These are phyloP conservation scores for Lactifluus piperatus DNA, from an alignment of 768 basidiomycete genomes.

Conservation along the genomic window DNA sequence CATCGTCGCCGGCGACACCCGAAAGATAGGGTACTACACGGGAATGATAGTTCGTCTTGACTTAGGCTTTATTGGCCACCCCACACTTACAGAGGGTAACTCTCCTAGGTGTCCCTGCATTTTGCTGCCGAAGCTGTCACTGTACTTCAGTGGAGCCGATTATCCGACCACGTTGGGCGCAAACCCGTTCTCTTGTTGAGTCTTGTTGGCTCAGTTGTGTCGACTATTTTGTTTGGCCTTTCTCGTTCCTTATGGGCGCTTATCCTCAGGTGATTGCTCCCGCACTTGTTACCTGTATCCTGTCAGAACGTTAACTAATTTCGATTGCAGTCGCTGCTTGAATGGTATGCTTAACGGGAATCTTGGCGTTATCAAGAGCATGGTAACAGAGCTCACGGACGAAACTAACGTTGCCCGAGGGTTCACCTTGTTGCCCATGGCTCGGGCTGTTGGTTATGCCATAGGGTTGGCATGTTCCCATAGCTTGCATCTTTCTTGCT, in stretches of 20 bases:
- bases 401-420: slow-evolving; percentile 48
- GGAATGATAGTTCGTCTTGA: slow-evolving; percentile 34
- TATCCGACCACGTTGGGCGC: slow-evolving; percentile 37
- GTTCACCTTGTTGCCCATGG: slow-evolving; percentile 30
- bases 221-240: slow-evolving; percentile 31
- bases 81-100: neutral
- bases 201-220: slow-evolving; percentile 27
- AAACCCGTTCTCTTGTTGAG: slow-evolving; percentile 36
- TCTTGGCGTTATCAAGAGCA: slow-evolving; percentile 5
- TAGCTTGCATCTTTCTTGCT: neutral
- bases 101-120: slow-evolving; percentile 37
- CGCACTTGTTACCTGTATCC: slow-evolving; percentile 13
- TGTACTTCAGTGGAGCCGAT: slow-evolving; percentile 40
- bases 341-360: slow-evolving; percentile 3
- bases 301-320: neutral
- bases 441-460: slow-evolving; percentile 15
- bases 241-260: slow-evolving; percentile 28
- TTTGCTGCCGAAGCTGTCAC: slow-evolving; percentile 39
- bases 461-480: slow-evolving; percentile 1
- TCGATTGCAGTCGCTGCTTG: neutral
- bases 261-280: too few relatives aligned
- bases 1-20: slow-evolving; percentile 36
- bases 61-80: neutral
- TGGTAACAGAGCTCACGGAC: slow-evolving; percentile 60
- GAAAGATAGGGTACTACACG: too few relatives aligned